A percentile compares a stretch with the other conserved stretches of the same genome.
These are phyloP conservation scores for Saturnispora bothae DNA, from an alignment of 805 yeast genomes.

Conservation along the genomic window DNA sequence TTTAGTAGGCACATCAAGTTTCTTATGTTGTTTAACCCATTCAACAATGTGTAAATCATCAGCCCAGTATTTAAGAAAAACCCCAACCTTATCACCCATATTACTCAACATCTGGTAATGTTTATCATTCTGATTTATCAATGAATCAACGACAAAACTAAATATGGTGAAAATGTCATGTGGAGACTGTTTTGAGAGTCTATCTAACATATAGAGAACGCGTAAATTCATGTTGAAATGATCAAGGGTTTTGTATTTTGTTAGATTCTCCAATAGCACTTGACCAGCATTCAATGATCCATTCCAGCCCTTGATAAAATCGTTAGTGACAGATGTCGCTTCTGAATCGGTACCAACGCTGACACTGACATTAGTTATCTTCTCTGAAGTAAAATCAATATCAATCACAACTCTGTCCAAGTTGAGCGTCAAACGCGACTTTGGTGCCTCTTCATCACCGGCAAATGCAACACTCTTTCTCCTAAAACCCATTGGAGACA, in stretches of 20 bases:
- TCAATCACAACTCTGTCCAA: conserved; percentile 8
- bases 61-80: conserved; percentile 26
- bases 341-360: conserved; percentile 7
- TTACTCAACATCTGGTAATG: conserved; percentile 11
- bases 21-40: conserved; percentile 12
- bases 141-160: conserved; percentile 20
- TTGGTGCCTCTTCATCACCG: background rate
- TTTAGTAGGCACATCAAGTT: conserved; percentile 11
- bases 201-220: conserved; percentile 24
- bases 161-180: conserved; percentile 26
- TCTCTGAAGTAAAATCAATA: conserved; percentile 4
- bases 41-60: conserved; percentile 21
- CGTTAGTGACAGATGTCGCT: background rate
- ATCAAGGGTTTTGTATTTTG: conserved; percentile 21
- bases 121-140: conserved; percentile 6
- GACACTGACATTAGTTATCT: conserved; percentile 2
- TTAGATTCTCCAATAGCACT: conserved; percentile 21
- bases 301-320: conserved; percentile 13
- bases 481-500: background rate
- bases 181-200: conserved; percentile 22
- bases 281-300: conserved; percentile 20
- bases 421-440: conserved; percentile 6
- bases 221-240: conserved; percentile 26
- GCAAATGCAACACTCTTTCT: background rate
- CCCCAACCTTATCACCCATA: conserved; percentile 24